Base-by-base conservation (phyloP, 495 filamentous ascomycete species). In the Baudoinia panamericana region DNA sequence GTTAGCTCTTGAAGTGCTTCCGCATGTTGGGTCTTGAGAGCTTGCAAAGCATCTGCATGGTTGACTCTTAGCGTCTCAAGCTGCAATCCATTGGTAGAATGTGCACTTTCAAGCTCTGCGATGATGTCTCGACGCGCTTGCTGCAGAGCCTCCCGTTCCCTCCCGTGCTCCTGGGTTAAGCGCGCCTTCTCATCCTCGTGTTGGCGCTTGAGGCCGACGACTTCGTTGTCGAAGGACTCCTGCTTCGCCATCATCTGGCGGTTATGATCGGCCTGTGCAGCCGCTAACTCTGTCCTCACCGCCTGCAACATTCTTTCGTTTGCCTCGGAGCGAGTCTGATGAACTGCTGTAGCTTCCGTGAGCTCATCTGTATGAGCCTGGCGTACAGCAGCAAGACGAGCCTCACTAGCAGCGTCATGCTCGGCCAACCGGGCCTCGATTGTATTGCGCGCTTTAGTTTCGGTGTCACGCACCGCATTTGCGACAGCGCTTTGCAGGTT, bases 371-470 rank as follows among this genome's bases (percentile, higher is more conserved):
- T 31, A 46, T 39, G 17, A 16, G 21, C 16, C n/a, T 46, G 18
- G 18, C 31, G 44, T 15, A 33, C 23, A 41, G 30, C 21, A 41
- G 36, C 36, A 46, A 46, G 32, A 13, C 24, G 27, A 41, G 30
- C 31, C 7, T 46, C 44, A 41, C 22, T 30, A 46, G 36, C 32
- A 30, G 38, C 32, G 24, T 44, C 18, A 30, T 21, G 28, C 11
- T 50, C 40, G 16, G 32, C 40, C 29, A 43, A 24, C 10, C 36
- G 26, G 16, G 28, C 29, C 25, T 40, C 24, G 18, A 26, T 15
- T 15, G 26, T 10, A 2, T 37, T 29, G 20, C 22, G 39, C 4
- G 28, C 24, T 11, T 37, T 19, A 22, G 30, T 19, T 7, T 22
- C 20, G 8, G 30, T 19, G 3, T 30, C 39, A 11, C 18, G 5